These are phyloP conservation scores for Acidiella bohemica DNA, from an alignment of 495 filamentous ascomycete genomes.

Conservation along the genomic window DNA sequence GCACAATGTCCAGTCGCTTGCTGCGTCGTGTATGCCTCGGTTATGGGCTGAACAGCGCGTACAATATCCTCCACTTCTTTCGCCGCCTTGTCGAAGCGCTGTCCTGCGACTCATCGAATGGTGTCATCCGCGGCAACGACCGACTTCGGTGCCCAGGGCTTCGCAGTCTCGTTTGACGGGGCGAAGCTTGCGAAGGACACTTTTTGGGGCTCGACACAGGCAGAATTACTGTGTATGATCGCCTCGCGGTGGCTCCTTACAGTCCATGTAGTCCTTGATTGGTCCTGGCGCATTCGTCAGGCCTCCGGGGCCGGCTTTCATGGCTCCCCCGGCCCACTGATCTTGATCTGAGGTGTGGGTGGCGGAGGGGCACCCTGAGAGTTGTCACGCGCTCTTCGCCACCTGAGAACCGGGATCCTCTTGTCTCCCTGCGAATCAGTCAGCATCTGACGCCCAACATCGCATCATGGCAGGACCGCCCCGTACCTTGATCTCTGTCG, in stretches of 20 bases:
- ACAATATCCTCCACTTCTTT: not conserved
- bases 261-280: not conserved
- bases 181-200: no score
- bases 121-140: no score
- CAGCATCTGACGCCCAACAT: no score
- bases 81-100: no score
- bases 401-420: conserved; percentile 18
- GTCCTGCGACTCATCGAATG: no score
- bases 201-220: no score
- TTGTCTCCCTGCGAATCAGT: conserved; percentile 18
- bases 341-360: conserved; percentile 18
- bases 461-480: not conserved
- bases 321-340: conserved; percentile 16
- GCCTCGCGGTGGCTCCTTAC: not conserved
- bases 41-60: no score
- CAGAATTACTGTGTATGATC: no score
- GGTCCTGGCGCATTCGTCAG: not conserved
- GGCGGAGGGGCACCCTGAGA: conserved; percentile 11
- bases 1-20: no score
- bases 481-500: conserved; percentile 21
- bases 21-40: no score
- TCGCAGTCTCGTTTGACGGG: no score
- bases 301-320: not conserved
- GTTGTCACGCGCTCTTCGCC: conserved; percentile 17
- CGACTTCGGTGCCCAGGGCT: no score